Conservation (phyloP, 1,139 yeast species). For the Suhomyces ambrosiae region DNA sequence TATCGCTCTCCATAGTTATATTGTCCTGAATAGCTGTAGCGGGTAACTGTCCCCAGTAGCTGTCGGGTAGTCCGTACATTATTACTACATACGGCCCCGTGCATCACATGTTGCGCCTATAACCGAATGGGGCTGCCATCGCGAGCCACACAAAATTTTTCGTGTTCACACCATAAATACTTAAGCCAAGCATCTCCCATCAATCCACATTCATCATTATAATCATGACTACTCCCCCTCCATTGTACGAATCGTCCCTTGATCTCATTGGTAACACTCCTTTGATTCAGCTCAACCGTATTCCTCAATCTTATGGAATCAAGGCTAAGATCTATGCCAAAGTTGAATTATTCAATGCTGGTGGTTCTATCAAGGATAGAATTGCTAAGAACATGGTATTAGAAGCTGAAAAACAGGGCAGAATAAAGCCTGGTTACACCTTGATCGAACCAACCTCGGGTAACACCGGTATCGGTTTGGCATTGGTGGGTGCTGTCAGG, state of each 20-base stretch:
- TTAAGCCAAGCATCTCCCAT: neutral
- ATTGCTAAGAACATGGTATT: conserved; percentile 71
- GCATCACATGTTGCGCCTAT: neutral
- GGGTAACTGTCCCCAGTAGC: no score
- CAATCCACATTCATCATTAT: neutral
- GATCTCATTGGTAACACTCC: conserved; percentile 87
- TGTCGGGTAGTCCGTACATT: no score
- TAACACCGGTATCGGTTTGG: conserved; percentile 87
- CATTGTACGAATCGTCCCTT: conserved; percentile 44
- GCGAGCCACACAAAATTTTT: conserved; percentile 14
- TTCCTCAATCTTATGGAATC: conserved; percentile 77
- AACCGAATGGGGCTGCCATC: conserved; percentile 1
- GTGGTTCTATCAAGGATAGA: conserved; percentile 72
- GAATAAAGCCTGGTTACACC: conserved; percentile 83
- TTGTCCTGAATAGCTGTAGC: no score
- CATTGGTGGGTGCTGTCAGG: conserved; percentile 81
- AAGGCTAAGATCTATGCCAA: conserved; percentile 63
- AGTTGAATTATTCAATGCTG: conserved; percentile 68
- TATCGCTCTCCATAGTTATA: no score
- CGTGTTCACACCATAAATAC: conserved; percentile 2
- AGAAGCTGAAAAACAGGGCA: conserved; percentile 78
- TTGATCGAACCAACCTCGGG: conserved; percentile 90
- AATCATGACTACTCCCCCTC: conserved; percentile 26
- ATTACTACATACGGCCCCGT: neutral
- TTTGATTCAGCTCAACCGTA: conserved; percentile 67